Evolutionary conservation across 257 asterid genomes (phyloP).

Genomic region (Nicotiana obtusifolia): DNA sequence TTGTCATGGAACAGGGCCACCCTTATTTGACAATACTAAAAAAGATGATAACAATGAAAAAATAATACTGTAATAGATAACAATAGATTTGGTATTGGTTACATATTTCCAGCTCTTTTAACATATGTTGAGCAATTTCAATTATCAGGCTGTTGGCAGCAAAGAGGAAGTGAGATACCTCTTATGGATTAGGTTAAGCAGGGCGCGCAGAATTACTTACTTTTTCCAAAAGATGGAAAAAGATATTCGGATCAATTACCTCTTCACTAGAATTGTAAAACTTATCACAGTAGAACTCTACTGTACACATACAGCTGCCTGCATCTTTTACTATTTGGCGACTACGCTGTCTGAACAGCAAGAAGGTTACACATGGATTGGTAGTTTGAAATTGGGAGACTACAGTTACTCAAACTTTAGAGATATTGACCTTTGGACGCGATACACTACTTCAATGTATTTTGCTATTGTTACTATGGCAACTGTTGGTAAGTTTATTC

Average conservation of each 20-base stretch:
- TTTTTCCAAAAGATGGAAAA: slow-evolving; percentile 74
- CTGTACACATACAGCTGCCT: slow-evolving; percentile 96
- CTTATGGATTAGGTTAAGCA: slow-evolving; percentile 68
- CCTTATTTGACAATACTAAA: too few species aligned
- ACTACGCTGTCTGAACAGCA: slow-evolving; percentile 68
- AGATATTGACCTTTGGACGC: slow-evolving; percentile 74
- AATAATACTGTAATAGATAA: too few species aligned
- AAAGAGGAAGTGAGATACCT: slow-evolving; percentile 81
- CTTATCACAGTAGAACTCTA: slow-evolving; percentile 76
- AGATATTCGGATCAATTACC: slow-evolving; percentile 84
- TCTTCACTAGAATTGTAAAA: slow-evolving; percentile 70
- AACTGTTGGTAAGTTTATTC: slow-evolving; percentile 68
- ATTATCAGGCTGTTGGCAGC: slow-evolving; percentile 45
- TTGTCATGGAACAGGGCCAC: too few species aligned
- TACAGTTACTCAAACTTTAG: slow-evolving; percentile 62
- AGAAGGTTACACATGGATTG: slow-evolving; percentile 96
- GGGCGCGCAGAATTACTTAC: slow-evolving; percentile 59
- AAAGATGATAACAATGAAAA: too few species aligned
- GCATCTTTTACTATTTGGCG: slow-evolving; percentile 87
- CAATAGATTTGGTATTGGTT: too few species aligned
- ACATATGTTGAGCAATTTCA: background rate
- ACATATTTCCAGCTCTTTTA: background rate
- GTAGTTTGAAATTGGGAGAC: slow-evolving; percentile 84
- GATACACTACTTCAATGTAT: slow-evolving; percentile 76
- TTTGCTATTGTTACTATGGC: slow-evolving; percentile 97